These are phyloP conservation scores for Rhizopogon hawkerae DNA, from an alignment of 1,284 basidiomycete species.

Conservation along the genomic window DNA sequence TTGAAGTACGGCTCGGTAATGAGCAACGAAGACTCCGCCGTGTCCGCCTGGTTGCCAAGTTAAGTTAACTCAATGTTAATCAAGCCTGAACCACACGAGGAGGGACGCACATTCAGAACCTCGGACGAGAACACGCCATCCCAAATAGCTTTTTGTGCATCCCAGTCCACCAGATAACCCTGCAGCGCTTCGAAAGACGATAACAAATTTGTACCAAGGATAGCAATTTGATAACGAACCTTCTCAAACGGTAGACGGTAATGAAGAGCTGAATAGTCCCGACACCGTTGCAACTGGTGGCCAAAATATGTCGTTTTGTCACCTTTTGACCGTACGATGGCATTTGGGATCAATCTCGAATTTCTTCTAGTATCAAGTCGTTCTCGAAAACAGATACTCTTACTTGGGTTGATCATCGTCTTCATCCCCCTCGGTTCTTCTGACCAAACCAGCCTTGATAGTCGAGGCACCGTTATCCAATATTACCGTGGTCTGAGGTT, in stretches of 20 bases:
- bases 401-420: slow-evolving; percentile 24
- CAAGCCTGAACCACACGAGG: neutral
- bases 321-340: slow-evolving; percentile 70
- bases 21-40: slow-evolving; percentile 63
- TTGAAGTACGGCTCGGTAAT: slow-evolving; percentile 94
- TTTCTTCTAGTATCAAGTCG: neutral
- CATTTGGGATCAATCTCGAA: slow-evolving; percentile 65
- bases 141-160: slow-evolving; percentile 86
- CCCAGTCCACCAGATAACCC: slow-evolving; percentile 91
- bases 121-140: slow-evolving; percentile 73
- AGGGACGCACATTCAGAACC: slow-evolving; percentile 53
- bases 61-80: slow-evolving; percentile 2
- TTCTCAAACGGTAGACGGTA: slow-evolving; percentile 82
- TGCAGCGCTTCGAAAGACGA: slow-evolving; percentile 28
- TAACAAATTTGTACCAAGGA: slow-evolving; percentile 5
- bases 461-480: slow-evolving; percentile 81
- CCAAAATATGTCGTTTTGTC: slow-evolving; percentile 76
- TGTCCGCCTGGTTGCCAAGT: slow-evolving; percentile 50
- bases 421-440: slow-evolving; percentile 19
- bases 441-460: slow-evolving; percentile 64
- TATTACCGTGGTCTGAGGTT: slow-evolving; percentile 43
- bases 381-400: slow-evolving; percentile 7
- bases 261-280: slow-evolving; percentile 69
- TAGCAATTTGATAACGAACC: slow-evolving; percentile 35
- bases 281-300: slow-evolving; percentile 69